Base-by-base conservation (phyloP, 441 rosid species). In the Lepidium campestre region DNA sequence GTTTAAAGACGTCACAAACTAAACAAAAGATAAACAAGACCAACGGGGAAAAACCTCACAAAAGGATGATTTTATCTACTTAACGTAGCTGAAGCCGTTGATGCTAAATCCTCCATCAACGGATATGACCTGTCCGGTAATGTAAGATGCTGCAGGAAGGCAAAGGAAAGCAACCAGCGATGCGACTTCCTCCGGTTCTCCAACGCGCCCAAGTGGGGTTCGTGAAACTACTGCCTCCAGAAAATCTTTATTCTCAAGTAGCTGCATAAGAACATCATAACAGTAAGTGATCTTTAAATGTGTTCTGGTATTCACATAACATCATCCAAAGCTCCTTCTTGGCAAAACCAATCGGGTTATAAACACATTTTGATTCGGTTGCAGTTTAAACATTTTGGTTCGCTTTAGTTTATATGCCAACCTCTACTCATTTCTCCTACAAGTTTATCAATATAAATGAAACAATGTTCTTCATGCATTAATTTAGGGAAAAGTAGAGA, bases 91-190 rank as follows among this genome's bases (percentile, higher is more conserved):
- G 46, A 90, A 86, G 29, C 92, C 92, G 27, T 90, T 81, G 42
- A 67, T 88, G 3, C 85, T 71, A 73, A 79, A 59, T 70, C 97
- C 97, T 53, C 96, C 98, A n/a, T 93, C 97, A 1, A 90, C 94
- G 0, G 86, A 75, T 46, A 86, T 82, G 46, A 85, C 57, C 73
- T 86, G 96, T 41, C 97, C 98, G 0, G 96, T 93, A 35, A 90
- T 88, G 75, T 90, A 90, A 37, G 97, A 85, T 12, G 98, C 80
- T 20, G 92, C 89, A 0, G 97, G 97, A 17, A 90, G 79, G 77
- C 97, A 86, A 45, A 88, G 88, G 78, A 78, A 93, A 20, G 84
- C 88, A 44, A 84, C 96, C n/a, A 84, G 69, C 5, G 89, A 84
- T 5, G 97, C 79, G 0, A 90, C 98, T 78, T 93, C 97, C 58